These are phyloP conservation scores for Teunomyces kruisii DNA, from an alignment of 805 yeast genomes.

Conservation along the genomic window DNA sequence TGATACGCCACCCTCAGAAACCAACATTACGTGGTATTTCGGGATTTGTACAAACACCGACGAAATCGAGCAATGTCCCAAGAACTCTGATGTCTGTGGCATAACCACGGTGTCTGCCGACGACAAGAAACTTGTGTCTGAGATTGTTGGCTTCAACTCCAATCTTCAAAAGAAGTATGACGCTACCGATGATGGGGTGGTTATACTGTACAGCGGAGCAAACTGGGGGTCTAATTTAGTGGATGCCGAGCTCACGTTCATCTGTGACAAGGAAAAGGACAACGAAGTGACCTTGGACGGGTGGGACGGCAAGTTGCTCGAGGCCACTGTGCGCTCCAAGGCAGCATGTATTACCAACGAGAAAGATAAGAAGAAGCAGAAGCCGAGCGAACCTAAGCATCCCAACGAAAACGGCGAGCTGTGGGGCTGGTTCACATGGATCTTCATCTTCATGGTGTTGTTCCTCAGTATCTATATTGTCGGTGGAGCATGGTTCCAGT, in stretches of 20 bases:
- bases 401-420: constrained; percentile 38
- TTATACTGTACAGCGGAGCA: constrained; percentile 49
- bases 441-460: constrained; percentile 72
- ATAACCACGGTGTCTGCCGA: constrained; percentile 55
- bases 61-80: constrained; percentile 56
- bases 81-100: constrained; percentile 78
- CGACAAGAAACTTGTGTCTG: constrained; percentile 52
- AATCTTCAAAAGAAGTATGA: constrained; percentile 32
- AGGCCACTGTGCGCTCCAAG: constrained; percentile 28
- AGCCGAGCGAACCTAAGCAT: constrained; percentile 22
- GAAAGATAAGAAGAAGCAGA: constrained; percentile 28
- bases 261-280: constrained; percentile 37
- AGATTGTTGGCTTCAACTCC: constrained; percentile 58
- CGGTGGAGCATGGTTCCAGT: constrained; percentile 74
- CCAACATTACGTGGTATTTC: constrained; percentile 59
- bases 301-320: constrained; percentile 39
- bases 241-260: constrained; percentile 46
- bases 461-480: constrained; percentile 69
- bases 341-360: constrained; percentile 42
- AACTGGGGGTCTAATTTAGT: constrained; percentile 68
- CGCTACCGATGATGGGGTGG: constrained; percentile 31
- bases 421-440: constrained; percentile 83
- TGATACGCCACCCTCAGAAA: constrained; percentile 78
- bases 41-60: constrained; percentile 64
- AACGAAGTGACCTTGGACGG: constrained; percentile 26